phyloP scores from a whole-genome alignment of 345 rosid species.

The Eucalyptus marginata region DNA sequence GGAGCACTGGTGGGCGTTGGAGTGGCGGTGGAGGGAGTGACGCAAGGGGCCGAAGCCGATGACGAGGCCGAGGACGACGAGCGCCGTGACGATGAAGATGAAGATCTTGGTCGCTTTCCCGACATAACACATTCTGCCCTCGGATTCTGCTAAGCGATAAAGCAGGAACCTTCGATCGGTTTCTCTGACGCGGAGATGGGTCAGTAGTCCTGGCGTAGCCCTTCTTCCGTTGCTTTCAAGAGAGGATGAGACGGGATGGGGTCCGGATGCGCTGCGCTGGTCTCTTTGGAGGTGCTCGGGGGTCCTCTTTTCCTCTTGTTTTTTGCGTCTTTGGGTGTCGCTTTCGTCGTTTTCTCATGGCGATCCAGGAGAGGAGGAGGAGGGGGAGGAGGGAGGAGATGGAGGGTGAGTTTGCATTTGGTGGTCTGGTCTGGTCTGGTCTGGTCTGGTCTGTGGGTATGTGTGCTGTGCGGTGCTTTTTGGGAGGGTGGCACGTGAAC shows the following conservation, averaged over 20 bases:
- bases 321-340: background rate
- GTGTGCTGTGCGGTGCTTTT: background rate
- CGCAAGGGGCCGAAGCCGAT: slow-evolving; percentile 59
- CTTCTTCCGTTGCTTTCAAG: background rate
- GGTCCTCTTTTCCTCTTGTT: background rate
- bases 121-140: slow-evolving; percentile 53
- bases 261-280: background rate
- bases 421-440: background rate
- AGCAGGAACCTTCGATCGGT: background rate
- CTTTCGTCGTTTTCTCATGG: background rate
- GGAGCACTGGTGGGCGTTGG: slow-evolving; percentile 41
- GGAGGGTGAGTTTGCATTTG: background rate
- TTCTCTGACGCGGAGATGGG: background rate
- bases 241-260: background rate
- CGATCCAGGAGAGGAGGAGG: background rate
- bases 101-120: slow-evolving; percentile 99
- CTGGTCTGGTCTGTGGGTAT: background rate
- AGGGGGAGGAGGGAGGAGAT: background rate
- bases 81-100: slow-evolving; percentile 73
- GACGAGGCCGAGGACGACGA: slow-evolving; percentile 55
- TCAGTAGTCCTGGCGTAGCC: background rate
- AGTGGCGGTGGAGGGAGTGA: slow-evolving; percentile 10
- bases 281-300: background rate
- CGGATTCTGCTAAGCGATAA: background rate
- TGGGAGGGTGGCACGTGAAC: background rate